These are phyloP conservation scores for Pseudopithomyces chartarum DNA, from an alignment of 2,329 filamentous ascomycete species.

Conservation along the genomic window DNA sequence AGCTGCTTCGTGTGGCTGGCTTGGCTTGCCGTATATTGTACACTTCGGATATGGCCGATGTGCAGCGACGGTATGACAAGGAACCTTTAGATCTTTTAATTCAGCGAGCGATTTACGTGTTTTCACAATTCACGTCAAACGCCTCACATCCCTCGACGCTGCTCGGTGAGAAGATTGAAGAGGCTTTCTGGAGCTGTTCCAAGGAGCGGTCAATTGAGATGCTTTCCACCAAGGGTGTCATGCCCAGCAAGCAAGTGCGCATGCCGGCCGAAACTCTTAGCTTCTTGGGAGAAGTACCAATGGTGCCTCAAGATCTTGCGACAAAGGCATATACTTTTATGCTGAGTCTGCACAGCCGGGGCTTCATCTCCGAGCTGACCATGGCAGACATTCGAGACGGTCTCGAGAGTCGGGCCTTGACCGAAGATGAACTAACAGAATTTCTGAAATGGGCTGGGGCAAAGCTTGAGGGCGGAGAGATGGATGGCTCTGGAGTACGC, in stretches of 20 bases:
- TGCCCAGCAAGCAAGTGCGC: conserved; percentile 82
- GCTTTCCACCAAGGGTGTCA: conserved; percentile 83
- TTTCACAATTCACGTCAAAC: conserved; percentile 84
- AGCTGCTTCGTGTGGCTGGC: conserved; percentile 88
- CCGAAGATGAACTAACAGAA: conserved; percentile 75
- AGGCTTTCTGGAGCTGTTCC: conserved; percentile 94
- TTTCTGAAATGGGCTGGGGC: conserved; percentile 84
- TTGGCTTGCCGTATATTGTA: conserved; percentile 90
- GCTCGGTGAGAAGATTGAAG: conserved; percentile 86
- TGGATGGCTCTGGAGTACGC: conserved; percentile 70
- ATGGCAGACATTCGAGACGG: conserved; percentile 84
- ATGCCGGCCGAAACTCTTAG: conserved; percentile 71
- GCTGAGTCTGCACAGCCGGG: conserved; percentile 79
- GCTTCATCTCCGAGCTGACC: conserved; percentile 84
- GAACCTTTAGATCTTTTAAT: conserved; percentile 65
- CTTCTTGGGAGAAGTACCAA: conserved; percentile 88
- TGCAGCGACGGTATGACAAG: conserved; percentile 64
- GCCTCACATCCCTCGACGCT: conserved; percentile 88
- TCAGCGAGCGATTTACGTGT: conserved; percentile 78
- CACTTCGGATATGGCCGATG: conserved; percentile 74
- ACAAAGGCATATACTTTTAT: conserved; percentile 73
- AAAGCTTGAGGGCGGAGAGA: conserved; percentile 72
- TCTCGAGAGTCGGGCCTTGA: conserved; percentile 80
- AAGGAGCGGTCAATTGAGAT: conserved; percentile 79
- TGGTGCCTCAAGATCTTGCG: conserved; percentile 78